These are phyloP conservation scores for Lactarius psammicola DNA, from an alignment of 768 basidiomycete species.

Conservation along the genomic window DNA sequence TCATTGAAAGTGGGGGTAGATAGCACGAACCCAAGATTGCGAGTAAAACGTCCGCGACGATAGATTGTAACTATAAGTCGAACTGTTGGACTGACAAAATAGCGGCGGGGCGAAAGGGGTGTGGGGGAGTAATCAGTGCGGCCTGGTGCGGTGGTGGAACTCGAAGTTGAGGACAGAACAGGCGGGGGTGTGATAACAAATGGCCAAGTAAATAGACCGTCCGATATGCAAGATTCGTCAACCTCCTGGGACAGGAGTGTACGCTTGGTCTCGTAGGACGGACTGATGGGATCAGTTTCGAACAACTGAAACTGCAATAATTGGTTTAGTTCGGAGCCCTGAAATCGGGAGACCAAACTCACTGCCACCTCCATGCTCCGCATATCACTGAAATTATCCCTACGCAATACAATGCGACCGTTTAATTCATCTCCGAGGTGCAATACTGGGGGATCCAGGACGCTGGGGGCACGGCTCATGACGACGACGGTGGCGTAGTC, in stretches of 20 bases:
- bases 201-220: conserved; percentile 12
- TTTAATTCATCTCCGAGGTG: too few relatives aligned
- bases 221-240: neutral
- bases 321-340: too few relatives aligned
- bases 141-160: neutral
- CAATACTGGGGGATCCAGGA: too few relatives aligned
- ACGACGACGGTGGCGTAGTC: too few relatives aligned
- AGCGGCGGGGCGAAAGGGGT: neutral
- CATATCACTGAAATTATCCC: too few relatives aligned
- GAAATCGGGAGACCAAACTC: too few relatives aligned
- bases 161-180: neutral
- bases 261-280: conserved; percentile 7
- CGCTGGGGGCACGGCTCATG: too few relatives aligned
- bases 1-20: neutral
- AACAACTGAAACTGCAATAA: conserved; percentile 13
- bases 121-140: neutral
- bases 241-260: neutral
- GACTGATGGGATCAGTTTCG: neutral
- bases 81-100: neutral
- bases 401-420: too few relatives aligned
- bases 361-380: too few relatives aligned
- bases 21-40: conserved; percentile 14
- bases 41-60: conserved; percentile 5
- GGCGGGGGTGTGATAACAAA: conserved; percentile 5
- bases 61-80: conserved; percentile 18